Evolutionary conservation across 192 early-diverging fungal species (phyloP).

Genomic region (Piromyces finnis): DNA sequence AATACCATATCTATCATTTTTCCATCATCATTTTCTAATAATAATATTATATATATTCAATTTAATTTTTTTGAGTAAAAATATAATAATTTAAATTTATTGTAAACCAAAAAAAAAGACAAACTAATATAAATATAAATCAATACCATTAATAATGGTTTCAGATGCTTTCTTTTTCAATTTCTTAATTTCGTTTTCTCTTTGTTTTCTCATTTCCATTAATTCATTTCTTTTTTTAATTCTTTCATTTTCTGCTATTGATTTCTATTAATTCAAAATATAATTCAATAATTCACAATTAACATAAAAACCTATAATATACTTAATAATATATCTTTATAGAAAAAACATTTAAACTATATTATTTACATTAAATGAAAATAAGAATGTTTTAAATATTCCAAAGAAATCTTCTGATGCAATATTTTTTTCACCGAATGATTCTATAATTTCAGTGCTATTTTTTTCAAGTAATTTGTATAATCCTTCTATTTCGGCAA

Average conservation of each 20-base stretch:
- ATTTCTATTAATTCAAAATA: not conserved
- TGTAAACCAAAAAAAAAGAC: too few species aligned
- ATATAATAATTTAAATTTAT: too few species aligned
- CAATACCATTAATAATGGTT: not conserved
- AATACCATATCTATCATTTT: not conserved
- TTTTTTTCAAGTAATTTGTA: not conserved
- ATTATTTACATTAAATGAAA: not conserved
- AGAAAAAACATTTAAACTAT: too few species aligned
- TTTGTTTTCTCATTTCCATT: not conserved
- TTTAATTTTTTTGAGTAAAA: too few species aligned
- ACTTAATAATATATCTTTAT: too few species aligned
- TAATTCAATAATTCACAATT: too few species aligned
- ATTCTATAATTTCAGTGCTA: not conserved
- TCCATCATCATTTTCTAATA: not conserved
- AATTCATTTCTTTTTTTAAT: not conserved
- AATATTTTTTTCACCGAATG: not conserved
- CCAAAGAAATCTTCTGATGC: not conserved
- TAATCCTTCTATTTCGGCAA: not conserved
- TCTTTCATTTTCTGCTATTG: not conserved
- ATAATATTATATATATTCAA: not conserved
- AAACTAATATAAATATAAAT: not conserved
- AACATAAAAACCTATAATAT: too few species aligned
- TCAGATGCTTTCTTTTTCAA: not conserved
- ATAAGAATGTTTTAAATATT: not conserved
- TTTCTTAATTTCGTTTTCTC: not conserved